Evolutionary conservation across 305 asterid genomes (phyloP), one percentile per base, ranked within the genome.

Genomic region (Solanum hybrid): DNA sequence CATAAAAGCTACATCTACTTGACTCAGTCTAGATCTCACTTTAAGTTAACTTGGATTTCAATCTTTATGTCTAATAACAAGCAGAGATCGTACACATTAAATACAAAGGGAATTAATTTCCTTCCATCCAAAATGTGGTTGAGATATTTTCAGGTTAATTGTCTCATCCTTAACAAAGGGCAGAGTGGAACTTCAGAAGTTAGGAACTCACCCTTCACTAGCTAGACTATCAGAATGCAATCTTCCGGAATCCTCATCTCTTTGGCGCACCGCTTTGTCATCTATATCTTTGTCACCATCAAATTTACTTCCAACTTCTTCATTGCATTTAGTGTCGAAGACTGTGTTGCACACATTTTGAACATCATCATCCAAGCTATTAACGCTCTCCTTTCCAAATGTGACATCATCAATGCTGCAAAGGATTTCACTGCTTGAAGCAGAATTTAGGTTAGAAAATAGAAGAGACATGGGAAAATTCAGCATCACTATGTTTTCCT

Each of bases 121-220:
- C 87, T 14, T 81, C 27, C 87, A 2, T 81, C 71, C 87, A 81
- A 81, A 38, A 29, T 81, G 17, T 11, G 10, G 38, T 81, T 42
- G 37, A 81, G 69, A 81, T 42, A 40, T 81, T 80, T 81, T 81
- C 27, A 2, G 72, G 34, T 82, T 82, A 82, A 9, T 2, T 26
- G 13, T 27, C 69, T 26, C 66, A 17, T 42, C 72, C 69, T 81
- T 42, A 82, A 82, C 87, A 29, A 27, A 82, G 72, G 37, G 87
- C 36, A 27, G 38, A 42, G 13, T 26, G 87, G 87, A 46, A 60
- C 87, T 82, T 82, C 87, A 82, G 72, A 42, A 82, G 24, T 82
- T 42, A 46, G 87, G 37, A 81, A 81, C 87, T 82, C 87, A 82
- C 87, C 72, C 72, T 27, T 82, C 87, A 27, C 72, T 40, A 82